Evolutionary conservation across 2,329 filamentous ascomycete species (phyloP), one percentile per base, ranked within the genome.

Genomic region (Blastomyces parvus): DNA sequence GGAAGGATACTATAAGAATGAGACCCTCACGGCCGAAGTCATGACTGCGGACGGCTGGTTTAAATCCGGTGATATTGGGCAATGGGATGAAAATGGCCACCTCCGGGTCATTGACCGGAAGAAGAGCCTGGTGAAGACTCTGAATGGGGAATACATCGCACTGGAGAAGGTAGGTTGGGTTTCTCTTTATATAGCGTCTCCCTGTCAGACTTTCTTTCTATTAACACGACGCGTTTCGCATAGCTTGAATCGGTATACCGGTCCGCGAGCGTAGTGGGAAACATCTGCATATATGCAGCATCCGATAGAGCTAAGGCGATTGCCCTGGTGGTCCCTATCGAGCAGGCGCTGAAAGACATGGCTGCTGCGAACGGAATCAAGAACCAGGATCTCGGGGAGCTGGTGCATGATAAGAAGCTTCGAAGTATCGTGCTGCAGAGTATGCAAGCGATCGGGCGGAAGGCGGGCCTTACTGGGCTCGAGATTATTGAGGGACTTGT

Each of bases 81-180:
- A 87, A 67, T 83, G 99, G 36, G 94, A 99, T 76, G 86, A 86
- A 68, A 77, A 90, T 73, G 94, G 94, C 66, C 90, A 92, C 66
- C 88, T 97, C 81, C 87, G 85, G 77, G 95, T 99, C 76, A 88
- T 99, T 70, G 94, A 99, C 77, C 91, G 94, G 71, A 88, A 91
- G 79, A 99, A 99, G 88, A 97, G 97, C 77, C 90, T 99, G n/a
- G 86, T 99, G 74, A 99, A 99, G 83, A 85, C 97, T 62, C 88
- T 93, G 0, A 94, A 99, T 77, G 94, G 94, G 74, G 94, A 99
- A 79, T 99, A 99, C 78, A 91, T 99, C 6, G 40, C 40, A 44
- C 40, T 44, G 40, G 40, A 44, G 17, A 44, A 44, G 40, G 40
- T 44, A 19, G 14, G 40, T 44, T 36, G 33, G 33, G 33, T 3